phyloP scores from a whole-genome alignment of 495 filamentous ascomycete genomes.

The Annulohypoxylon stygium region DNA sequence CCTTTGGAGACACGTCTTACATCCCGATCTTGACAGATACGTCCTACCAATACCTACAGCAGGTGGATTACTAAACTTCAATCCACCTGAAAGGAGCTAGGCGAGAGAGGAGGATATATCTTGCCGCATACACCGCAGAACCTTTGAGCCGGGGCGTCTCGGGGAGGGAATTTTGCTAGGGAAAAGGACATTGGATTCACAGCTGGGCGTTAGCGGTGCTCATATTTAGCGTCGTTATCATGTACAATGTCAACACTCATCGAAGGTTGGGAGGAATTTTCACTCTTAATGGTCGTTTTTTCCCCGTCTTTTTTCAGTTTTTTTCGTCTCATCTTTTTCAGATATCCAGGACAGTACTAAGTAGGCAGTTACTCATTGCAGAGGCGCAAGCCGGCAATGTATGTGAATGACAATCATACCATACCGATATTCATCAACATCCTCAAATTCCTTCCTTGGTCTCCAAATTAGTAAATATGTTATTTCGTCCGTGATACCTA shows the following conservation, averaged over 20 bases:
- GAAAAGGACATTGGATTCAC: slow-evolving; percentile 19
- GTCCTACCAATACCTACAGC: slow-evolving; percentile 38
- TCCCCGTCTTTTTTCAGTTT: slow-evolving; percentile 2
- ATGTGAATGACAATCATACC: slow-evolving; percentile 28
- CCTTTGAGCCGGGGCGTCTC: background rate
- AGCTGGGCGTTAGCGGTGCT: slow-evolving; percentile 26
- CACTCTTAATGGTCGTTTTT: slow-evolving; percentile 25
- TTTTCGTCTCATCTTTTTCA: slow-evolving; percentile 2
- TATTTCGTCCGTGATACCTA: background rate
- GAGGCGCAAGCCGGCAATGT: slow-evolving; percentile 3
- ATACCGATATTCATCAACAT: slow-evolving; percentile 20
- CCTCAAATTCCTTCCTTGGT: background rate
- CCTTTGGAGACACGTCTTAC: slow-evolving; percentile 42
- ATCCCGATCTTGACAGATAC: slow-evolving; percentile 33
- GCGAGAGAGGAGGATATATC: background rate
- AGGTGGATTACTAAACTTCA: slow-evolving; percentile 22
- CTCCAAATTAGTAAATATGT: background rate
- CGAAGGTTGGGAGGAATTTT: slow-evolving; percentile 17
- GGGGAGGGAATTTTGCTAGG: background rate
- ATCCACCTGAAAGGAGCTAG: background rate
- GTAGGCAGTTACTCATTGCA: slow-evolving; percentile 11
- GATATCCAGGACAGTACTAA: slow-evolving; percentile 27
- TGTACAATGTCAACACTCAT: slow-evolving; percentile 18
- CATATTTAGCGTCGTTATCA: slow-evolving; percentile 9
- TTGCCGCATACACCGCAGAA: background rate